Base-by-base conservation (phyloP, 2,329 filamentous ascomycete genomes). In the Neocatenulostroma microsporum region DNA sequence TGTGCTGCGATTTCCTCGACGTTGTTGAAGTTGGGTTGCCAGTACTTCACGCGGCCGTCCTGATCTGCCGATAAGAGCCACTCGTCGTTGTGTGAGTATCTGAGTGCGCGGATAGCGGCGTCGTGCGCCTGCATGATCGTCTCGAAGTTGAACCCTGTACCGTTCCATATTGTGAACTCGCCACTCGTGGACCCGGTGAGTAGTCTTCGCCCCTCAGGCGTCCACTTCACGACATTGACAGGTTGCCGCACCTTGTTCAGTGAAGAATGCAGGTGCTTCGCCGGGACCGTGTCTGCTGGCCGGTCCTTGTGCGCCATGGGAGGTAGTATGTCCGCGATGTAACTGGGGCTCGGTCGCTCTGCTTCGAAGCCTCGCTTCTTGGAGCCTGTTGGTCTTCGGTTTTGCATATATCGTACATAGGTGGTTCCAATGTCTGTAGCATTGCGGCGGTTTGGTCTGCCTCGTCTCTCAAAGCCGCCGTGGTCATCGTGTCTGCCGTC, bases 21-120 rank as follows among this genome's bases (percentile, higher is more conserved):
- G 54, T 96, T 95, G 71, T 98, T 96, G 68, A 98, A 95, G 61
- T 96, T 98, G 21, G 89, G 86, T 61, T 95, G 87, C 85, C 89
- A 96, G 66, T 98, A 98, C 66, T 96, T 96, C 63, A 98, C 82
- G 45, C 91, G 75, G 39, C 91, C 91, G 50, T 91, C 87, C 61
- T 96, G 88, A 57, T 96, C 91, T 36, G 85, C 88, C 6, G 91
- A 96, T 36, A 98, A 76, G 10, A 98, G 72, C 89, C 91, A 98
- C 64, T 98, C 91, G 57, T 94, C 85, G 52, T 84, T 93, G 62
- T 96, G 85, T 2, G 91, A 94, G 68, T 94, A 98, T 47, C 79
- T 78, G 30, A 88, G 71, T 8, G 83, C 80, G 50, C 86, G 77
- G 47, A 94, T 87, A 24, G 85, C 84, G 37, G 80, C 79, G 62